Evolutionary conservation across 2,329 filamentous ascomycete genomes (phyloP), one percentile per base, ranked within the genome.

Genomic region (Pleurostoma richardsiae): DNA sequence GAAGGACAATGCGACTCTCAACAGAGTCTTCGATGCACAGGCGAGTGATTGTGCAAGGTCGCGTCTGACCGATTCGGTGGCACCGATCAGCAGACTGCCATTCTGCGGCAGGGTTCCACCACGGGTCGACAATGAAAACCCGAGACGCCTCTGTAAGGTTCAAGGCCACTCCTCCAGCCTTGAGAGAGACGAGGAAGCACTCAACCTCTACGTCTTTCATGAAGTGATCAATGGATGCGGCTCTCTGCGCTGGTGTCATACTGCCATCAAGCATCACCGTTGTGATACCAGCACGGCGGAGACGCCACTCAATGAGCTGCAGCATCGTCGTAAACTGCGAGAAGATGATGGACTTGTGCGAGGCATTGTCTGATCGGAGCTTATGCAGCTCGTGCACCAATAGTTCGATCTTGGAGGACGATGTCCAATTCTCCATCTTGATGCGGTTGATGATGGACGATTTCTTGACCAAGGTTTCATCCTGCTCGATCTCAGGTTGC

Each of bases 41-140:
- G 29, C 94, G 84, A 1, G 91, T 97, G 57, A 99, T 95, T 33
- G 89, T 89, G 63, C 94, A 97, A 29, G 92, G 92, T 6, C 94
- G 86, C 41, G 85, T 88, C 71, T 99, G 94, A 30, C 94, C 94
- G 56, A 97, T 99, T 47, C 94, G 90, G 68, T 97, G 94, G 61
- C 87, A 90, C 54, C 88, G 81, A 64, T 99, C 94, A 3, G 94
- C 94, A 51, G 88, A 94, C 69, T 99, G 94, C 94, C 94, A 99
- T 70, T 99, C 94, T 0, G 92, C 92, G n/a, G 91, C 91, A n/a
- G 94, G 94, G 57, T 97, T 97, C 94, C 94, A 99, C 94, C 94
- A 97, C 76, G 94, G 94, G 59, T 99, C 94, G 49, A 97, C 84
- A 51, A 97, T 96, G 66, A 96, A 97, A 7, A 99, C 94, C 42